These are phyloP conservation scores for Trypanosomatidae sp. DNA, from an alignment of 208 protist species.

Conservation along the genomic window DNA sequence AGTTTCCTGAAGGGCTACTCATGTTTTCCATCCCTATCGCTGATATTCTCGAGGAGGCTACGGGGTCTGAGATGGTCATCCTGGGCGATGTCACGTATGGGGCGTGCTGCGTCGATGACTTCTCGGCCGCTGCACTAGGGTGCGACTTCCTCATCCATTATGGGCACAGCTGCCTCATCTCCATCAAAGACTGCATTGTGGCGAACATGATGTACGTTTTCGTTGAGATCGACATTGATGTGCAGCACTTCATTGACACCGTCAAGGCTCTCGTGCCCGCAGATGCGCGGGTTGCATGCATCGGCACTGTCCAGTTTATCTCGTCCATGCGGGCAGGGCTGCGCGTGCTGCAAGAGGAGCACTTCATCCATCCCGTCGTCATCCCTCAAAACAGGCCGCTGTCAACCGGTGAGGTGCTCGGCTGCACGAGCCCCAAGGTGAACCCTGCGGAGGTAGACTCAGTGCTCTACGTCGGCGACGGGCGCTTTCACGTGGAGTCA, in stretches of 20 bases:
- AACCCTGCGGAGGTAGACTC: constrained; percentile 59
- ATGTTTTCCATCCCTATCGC: constrained; percentile 97
- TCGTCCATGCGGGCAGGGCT: constrained; percentile 92
- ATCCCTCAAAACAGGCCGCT: constrained; percentile 97
- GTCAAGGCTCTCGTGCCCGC: constrained; percentile 89
- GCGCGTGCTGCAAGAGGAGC: constrained; percentile 58
- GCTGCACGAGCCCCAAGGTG: constrained; percentile 97
- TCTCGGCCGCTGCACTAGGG: constrained; percentile 93
- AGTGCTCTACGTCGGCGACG: constrained; percentile 97
- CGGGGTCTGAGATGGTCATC: constrained; percentile 94
- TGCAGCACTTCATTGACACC: constrained; percentile 96
- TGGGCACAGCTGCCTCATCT: constrained; percentile 97
- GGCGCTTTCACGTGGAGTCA: constrained; percentile 98
- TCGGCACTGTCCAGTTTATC: constrained; percentile 98
- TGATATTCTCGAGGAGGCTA: constrained; percentile 95
- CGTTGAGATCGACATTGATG: constrained; percentile 99
- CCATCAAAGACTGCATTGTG: constrained; percentile 89
- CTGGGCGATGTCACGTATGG: constrained; percentile 99
- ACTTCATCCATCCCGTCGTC: constrained; percentile 81
- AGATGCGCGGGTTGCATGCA: constrained; percentile 84
- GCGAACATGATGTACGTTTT: constrained; percentile 99
- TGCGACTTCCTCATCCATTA: constrained; percentile 99
- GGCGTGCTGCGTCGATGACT: constrained; percentile 99
- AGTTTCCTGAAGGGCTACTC: constrained; percentile 99
- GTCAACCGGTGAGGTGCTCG: constrained; percentile 97